Conservation (phyloP, 306 rosid genomes). For the Cucurbita moschata region DNA sequence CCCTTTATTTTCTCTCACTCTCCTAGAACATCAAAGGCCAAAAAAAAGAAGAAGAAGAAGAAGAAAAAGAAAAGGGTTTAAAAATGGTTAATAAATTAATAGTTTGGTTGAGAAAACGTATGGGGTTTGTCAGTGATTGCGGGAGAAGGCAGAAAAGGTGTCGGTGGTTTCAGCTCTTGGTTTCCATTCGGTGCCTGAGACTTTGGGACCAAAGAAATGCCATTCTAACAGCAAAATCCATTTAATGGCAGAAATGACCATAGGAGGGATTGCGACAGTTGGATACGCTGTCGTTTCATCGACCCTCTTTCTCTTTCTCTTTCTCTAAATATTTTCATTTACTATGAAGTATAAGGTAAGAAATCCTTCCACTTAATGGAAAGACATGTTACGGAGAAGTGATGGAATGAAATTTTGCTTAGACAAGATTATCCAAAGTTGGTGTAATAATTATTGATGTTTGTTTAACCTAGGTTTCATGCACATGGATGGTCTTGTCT, state of each 20-base stretch:
- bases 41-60: neutral
- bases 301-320: neutral
- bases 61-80: neutral
- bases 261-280: slow-evolving; percentile 1
- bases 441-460: slow-evolving; percentile 38
- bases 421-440: slow-evolving; percentile 36
- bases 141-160: slow-evolving; percentile 17
- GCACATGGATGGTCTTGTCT: slow-evolving; percentile 65
- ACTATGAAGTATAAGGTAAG: neutral
- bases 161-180: slow-evolving; percentile 42
- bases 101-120: neutral
- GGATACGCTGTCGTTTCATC: neutral
- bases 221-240: neutral
- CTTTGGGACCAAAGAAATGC: slow-evolving; percentile 27
- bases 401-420: slow-evolving; percentile 19
- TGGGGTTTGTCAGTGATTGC: slow-evolving; percentile 18
- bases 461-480: slow-evolving; percentile 40
- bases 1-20: neutral
- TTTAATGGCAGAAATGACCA: neutral
- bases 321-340: neutral
- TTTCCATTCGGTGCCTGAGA: slow-evolving; percentile 20
- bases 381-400: slow-evolving; percentile 27
- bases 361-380: slow-evolving; percentile 17
- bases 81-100: neutral
- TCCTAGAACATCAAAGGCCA: neutral